Conservation (phyloP, 257 asterid genomes). For the Craterostigma plantagineum region DNA sequence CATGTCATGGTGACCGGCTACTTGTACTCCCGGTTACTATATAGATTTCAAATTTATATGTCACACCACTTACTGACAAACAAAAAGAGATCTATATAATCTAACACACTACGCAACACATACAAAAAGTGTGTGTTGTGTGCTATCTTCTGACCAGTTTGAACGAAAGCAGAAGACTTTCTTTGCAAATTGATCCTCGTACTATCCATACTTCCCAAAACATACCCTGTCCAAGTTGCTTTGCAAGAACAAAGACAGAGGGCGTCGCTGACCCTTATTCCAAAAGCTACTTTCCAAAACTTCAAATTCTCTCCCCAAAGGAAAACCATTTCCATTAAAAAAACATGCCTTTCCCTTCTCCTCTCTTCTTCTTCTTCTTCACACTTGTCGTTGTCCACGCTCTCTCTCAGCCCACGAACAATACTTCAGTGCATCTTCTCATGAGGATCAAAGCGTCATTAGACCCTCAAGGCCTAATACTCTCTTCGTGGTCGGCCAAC, state of each 20-base stretch:
- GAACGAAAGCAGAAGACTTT: too few species aligned
- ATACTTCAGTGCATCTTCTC: conserved; percentile 30
- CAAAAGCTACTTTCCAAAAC: too few species aligned
- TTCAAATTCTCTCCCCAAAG: conserved; percentile 1
- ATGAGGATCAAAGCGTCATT: conserved; percentile 52
- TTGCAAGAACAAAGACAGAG: too few species aligned
- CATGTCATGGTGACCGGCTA: conserved; percentile 36
- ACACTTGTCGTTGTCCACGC: too few species aligned
- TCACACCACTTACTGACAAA: neutral
- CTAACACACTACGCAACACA: neutral
- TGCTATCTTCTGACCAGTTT: too few species aligned
- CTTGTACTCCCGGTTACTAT: conserved; percentile 24
- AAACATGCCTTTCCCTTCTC: conserved; percentile 11
- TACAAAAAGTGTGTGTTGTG: too few species aligned
- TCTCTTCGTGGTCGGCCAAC: conserved; percentile 60
- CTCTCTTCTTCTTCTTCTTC: conserved; percentile 12
- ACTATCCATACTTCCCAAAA: too few species aligned
- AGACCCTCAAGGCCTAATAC: conserved; percentile 52
- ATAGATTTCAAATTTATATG: conserved; percentile 29
- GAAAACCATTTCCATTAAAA: too few species aligned
- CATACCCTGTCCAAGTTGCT: too few species aligned
- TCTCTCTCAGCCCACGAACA: conserved; percentile 9
- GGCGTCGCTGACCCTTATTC: too few species aligned
- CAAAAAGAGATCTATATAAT: too few species aligned
- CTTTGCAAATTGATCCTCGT: too few species aligned